Evolutionary conservation across 768 basidiomycete genomes (phyloP).

Genomic region (Amanita fuliginea): DNA sequence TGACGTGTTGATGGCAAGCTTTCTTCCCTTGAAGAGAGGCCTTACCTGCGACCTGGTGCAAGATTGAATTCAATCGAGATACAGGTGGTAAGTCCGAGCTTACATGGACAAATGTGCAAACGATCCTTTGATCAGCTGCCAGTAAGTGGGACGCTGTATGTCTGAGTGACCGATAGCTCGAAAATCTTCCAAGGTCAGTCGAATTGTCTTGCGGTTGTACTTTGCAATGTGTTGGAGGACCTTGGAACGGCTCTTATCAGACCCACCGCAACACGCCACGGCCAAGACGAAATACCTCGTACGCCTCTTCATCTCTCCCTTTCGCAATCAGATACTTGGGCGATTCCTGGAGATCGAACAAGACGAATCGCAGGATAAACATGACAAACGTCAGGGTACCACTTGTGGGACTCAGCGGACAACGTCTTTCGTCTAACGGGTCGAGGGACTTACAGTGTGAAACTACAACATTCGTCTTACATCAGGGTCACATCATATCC

Average conservation of each 20-base stretch:
- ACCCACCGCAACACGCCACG: too few species aligned
- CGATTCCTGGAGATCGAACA: constrained; percentile 51
- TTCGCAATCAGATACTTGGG: constrained; percentile 50
- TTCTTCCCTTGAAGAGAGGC: constrained; percentile 35
- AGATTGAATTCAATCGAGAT: too few species aligned
- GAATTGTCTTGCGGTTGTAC: constrained; percentile 32
- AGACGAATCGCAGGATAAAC: constrained; percentile 42
- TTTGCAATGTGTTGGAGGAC: constrained; percentile 38
- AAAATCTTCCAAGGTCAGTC: constrained; percentile 35
- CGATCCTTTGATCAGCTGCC: constrained; percentile 20
- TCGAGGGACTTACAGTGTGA: constrained; percentile 24
- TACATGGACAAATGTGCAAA: constrained; percentile 31
- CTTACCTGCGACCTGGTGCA: constrained; percentile 31
- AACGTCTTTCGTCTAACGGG: neutral
- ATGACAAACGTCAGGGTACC: constrained; percentile 40
- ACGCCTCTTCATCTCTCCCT: constrained; percentile 45
- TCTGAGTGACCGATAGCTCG: constrained; percentile 14
- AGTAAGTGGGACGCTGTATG: constrained; percentile 12
- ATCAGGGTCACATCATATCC: neutral
- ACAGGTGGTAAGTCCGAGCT: constrained; percentile 3
- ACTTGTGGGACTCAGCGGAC: constrained; percentile 12
- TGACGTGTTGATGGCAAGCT: constrained; percentile 33
- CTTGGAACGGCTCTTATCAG: constrained; percentile 12
- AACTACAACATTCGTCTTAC: constrained; percentile 14
- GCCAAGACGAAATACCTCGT: constrained; percentile 19